phyloP scores from a whole-genome alignment of 441 rosid genomes.

The Lepidium campestre region DNA sequence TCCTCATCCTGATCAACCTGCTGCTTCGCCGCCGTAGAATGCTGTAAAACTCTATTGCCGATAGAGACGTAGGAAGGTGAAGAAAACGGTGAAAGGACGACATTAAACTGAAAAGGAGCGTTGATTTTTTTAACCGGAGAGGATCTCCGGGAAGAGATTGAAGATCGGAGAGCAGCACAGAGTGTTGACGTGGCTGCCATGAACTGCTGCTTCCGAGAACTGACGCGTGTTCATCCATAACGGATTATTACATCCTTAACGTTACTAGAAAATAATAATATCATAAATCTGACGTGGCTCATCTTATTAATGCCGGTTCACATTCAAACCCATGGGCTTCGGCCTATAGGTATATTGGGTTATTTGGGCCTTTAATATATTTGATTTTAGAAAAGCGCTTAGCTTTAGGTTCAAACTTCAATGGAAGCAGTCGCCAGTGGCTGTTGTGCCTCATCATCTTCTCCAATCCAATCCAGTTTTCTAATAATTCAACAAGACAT shows the following conservation, averaged over 20 bases:
- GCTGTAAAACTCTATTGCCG: not conserved
- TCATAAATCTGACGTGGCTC: slow-evolving; percentile 22
- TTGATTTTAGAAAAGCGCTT: not conserved
- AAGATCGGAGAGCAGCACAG: slow-evolving; percentile 21
- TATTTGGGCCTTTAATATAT: slow-evolving; percentile 11
- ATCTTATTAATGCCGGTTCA: not conserved
- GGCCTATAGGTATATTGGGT: not conserved
- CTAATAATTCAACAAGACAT: not conserved
- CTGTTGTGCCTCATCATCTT: slow-evolving; percentile 22
- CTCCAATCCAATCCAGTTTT: not conserved
- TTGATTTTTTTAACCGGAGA: not conserved
- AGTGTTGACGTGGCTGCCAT: slow-evolving; percentile 27
- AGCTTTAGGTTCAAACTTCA: slow-evolving; percentile 10
- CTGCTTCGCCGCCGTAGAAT: slow-evolving; percentile 2
- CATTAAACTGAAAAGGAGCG: not conserved
- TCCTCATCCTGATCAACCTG: not conserved
- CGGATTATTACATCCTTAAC: slow-evolving; percentile 15
- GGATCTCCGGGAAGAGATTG: slow-evolving; percentile 3
- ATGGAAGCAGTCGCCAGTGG: slow-evolving; percentile 31
- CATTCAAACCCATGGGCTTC: not conserved
- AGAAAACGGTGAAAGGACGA: not conserved
- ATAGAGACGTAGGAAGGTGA: not conserved
- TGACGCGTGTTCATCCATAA: slow-evolving; percentile 22
- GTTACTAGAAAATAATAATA: not conserved
- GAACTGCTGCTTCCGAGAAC: slow-evolving; percentile 16